A percentile compares a stretch with the other conserved stretches of the same genome.
phyloP scores from a whole-genome alignment of 2,329 filamentous ascomycete species.

The Chrysosphaeria jannelii region DNA sequence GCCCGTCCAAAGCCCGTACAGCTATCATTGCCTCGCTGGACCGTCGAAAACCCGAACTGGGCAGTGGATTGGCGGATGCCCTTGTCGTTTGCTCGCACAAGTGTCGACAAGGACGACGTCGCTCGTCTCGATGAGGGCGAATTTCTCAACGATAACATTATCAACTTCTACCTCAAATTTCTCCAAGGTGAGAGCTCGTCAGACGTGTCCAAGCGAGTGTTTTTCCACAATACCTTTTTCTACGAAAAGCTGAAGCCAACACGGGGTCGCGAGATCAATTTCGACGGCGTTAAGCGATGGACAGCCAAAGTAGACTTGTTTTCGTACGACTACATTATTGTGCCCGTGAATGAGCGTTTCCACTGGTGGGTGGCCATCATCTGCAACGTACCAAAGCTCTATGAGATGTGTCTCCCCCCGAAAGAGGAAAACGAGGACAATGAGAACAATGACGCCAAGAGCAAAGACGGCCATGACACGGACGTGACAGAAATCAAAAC shows the following conservation, averaged over 20 bases:
- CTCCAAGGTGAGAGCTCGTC: conserved; percentile 28
- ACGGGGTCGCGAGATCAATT: conserved; percentile 36
- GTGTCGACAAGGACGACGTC: conserved; percentile 43
- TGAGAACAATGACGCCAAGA: conserved; percentile 1
- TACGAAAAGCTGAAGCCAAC: conserved; percentile 43
- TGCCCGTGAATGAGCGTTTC: conserved; percentile 61
- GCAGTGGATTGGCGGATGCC: conserved; percentile 21
- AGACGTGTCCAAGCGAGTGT: conserved; percentile 30
- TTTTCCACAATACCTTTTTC: conserved; percentile 86
- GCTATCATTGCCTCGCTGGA: conserved; percentile 19
- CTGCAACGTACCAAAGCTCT: conserved; percentile 48
- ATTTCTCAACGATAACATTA: conserved; percentile 76
- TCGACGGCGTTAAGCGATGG: conserved; percentile 64
- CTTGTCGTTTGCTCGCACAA: conserved; percentile 33
- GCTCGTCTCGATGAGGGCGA: conserved; percentile 52
- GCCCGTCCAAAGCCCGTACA: not conserved
- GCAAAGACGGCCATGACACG: conserved; percentile 2
- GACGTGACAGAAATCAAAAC: conserved; percentile 3
- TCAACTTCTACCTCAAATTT: conserved; percentile 61
- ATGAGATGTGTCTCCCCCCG: conserved; percentile 7
- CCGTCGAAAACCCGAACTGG: conserved; percentile 19
- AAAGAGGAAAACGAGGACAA: not conserved
- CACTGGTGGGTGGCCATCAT: conserved; percentile 96
- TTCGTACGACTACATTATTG: conserved; percentile 59
- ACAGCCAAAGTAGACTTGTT: conserved; percentile 66